phyloP scores from a whole-genome alignment of 768 basidiomycete species.

The Strobilomyces confusus region DNA sequence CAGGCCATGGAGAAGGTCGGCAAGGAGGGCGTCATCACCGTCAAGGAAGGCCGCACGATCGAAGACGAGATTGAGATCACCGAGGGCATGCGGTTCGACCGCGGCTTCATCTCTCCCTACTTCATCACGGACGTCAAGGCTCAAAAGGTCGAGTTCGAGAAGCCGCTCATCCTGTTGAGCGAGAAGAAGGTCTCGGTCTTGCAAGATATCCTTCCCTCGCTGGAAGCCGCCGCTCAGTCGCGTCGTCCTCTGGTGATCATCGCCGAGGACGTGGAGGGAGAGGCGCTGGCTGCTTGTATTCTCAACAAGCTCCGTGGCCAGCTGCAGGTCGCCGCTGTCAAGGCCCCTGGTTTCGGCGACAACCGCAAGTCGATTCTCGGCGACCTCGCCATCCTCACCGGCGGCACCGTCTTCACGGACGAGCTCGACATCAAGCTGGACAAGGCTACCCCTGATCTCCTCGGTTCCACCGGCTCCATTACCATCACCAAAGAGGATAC shows the following conservation, averaged over 20 bases:
- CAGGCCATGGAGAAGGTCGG: slow-evolving; percentile 99
- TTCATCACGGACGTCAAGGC: slow-evolving; percentile 97
- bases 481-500: slow-evolving; percentile 99
- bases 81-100: slow-evolving; percentile 99
- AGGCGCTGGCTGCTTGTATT: slow-evolving; percentile 96
- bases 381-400: slow-evolving; percentile 94
- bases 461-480: slow-evolving; percentile 87
- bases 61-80: slow-evolving; percentile 99
- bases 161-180: slow-evolving; percentile 86
- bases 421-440: slow-evolving; percentile 85
- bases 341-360: slow-evolving; percentile 98
- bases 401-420: slow-evolving; percentile 95
- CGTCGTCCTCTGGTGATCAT: slow-evolving; percentile 94
- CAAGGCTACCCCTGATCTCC: slow-evolving; percentile 63
- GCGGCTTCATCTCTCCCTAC: slow-evolving; percentile 96
- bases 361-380: slow-evolving; percentile 99
- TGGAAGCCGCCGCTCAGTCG: slow-evolving; percentile 75
- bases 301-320: slow-evolving; percentile 99
- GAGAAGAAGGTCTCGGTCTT: slow-evolving; percentile 98
- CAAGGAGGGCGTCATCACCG: slow-evolving; percentile 99
- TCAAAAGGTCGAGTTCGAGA: slow-evolving; percentile 96
- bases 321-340: slow-evolving; percentile 89
- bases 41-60: slow-evolving; percentile 97
- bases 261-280: slow-evolving; percentile 96
- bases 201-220: slow-evolving; percentile 91